Evolutionary conservation across 2,329 filamentous ascomycete genomes (phyloP), one percentile per base, ranked within the genome.

Genomic region (Hymenoscyphus fraxineus): DNA sequence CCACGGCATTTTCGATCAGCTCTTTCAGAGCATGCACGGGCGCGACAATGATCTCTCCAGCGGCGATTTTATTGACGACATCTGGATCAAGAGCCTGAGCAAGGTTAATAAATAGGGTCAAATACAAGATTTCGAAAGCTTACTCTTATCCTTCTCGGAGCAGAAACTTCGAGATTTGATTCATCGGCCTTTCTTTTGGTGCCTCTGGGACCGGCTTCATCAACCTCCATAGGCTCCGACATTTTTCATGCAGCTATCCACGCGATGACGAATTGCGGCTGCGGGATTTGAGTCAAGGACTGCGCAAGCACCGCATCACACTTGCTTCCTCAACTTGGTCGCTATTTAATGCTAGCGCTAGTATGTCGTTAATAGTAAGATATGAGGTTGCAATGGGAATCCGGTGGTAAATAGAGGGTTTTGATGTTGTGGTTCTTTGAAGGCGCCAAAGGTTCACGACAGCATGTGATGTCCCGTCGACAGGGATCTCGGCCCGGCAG

Each of bases 61-160:
- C 95, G 0, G 95, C 95, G 70, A 99, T 99, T 77, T 98, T 99
- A 81, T 98, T 99, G 69, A 99, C 91, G 27, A 99, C 95, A 79
- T 95, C 90, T 68, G 91, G 88, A 73, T 96, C 91, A 32, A 99
- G 84, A 15, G 94, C 90, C 88, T 96, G 77, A 10, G 72, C n/a
- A 74, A 71, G 64, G 41, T 73, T 69, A 56, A 75, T 27, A 64
- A 60, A 68, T n/a, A 44, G 40, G 12, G 60, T 12, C n/a, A 35
- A 39, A 44, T 54, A 44, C 5, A 16, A 19, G 19, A 15, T 19
- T 15, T 40, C 7, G 12, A 41, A 38, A 60, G 59, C 74, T 60
- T 73, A 79, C 80, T 75, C 80, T 79, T 66, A 82, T 82, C 58
- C 80, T 81, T 71, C 81, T 80, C 16, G 83, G 81, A 58, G 77